Base-by-base conservation (phyloP, 2,329 filamentous ascomycete genomes). In the Sclerotinia spermophila region DNA sequence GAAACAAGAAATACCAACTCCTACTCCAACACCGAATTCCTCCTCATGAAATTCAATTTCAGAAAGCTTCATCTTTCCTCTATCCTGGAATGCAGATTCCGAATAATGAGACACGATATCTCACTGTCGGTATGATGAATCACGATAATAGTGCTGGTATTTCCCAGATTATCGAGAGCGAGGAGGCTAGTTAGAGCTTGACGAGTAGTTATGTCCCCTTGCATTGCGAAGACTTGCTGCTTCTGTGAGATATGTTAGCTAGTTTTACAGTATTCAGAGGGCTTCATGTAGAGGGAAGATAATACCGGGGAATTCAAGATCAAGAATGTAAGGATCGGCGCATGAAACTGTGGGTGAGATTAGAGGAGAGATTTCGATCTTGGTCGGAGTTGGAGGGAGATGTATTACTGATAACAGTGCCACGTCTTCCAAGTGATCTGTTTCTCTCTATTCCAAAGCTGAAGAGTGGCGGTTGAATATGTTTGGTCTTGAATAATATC, bases 81-180 rank as follows among this genome's bases (percentile, higher is more conserved):
- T 69, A 1, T 58, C 51, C 1, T 58, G 56, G 15, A 75, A 73
- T 6, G 35, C 58, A 21, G 64, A 53, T 33, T 74, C 71, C 27
- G 58, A 66, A 2, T 38, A 66, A 44, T 72, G 67, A 19, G 27
- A 73, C 70, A n/a, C n/a, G n/a, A n/a, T n/a, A 72, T 73, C 13
- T 69, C 72, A 45, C 73, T 74, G 53, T 73, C 71, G 21, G 64
- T 72, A 40, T 74, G 73, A 55, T 75, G 73, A 35, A 74, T 69
- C 5, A 75, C 68, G 40, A 73, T 48, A 0, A 75, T 69, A 2
- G 71, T 72, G 1, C 67, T 68, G 1, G 66, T 42, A 30, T 33
- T 44, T 10, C 51, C 71, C 3, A 75, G 30, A 6, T 65, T 60
- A 2, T 74, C 68, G 0, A 73, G 64, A 24, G 64, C 44, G 6